Conservation (phyloP, 1,284 basidiomycete genomes). For the Coniferiporia sulphurascens region DNA sequence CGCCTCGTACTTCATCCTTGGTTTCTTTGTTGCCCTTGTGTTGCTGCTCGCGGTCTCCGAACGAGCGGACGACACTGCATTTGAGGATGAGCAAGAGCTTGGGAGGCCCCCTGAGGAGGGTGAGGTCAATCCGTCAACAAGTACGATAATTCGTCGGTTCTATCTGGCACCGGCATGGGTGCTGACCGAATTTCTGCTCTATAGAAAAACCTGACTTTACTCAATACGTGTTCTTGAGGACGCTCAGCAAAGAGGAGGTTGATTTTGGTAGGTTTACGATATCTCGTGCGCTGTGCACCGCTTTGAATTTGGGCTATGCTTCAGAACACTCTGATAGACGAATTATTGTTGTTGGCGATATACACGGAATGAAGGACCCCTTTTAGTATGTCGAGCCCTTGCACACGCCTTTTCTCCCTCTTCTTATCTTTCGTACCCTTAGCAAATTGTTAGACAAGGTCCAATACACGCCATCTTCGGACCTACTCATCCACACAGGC, state of each 20-base stretch:
- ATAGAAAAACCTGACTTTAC: constrained; percentile 9
- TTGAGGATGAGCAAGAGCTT: too few species aligned
- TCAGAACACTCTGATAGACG: constrained; percentile 51
- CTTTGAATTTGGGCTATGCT: not conserved
- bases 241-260: constrained; percentile 16
- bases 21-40: constrained; percentile 39
- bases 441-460: constrained; percentile 62
- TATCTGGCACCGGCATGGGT: not conserved
- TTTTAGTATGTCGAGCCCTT: constrained; percentile 48
- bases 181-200: not conserved
- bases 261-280: constrained; percentile 35
- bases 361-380: constrained; percentile 74
- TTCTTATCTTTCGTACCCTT: constrained; percentile 5
- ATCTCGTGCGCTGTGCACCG: not conserved
- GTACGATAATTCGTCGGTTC: too few species aligned
- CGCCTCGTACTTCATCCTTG: constrained; percentile 30
- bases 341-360: constrained; percentile 74
- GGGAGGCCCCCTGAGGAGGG: too few species aligned
- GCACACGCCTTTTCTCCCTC: not conserved
- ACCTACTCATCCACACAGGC: constrained; percentile 75
- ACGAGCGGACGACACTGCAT: constrained; percentile 10
- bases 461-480: constrained; percentile 52
- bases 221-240: constrained; percentile 4
- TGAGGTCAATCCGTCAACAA: too few species aligned
- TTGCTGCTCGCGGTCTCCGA: constrained; percentile 29